Evolutionary conservation across 495 filamentous ascomycete genomes (phyloP), one percentile per base, ranked within the genome.

Genomic region (Podospora bellae-mahoneyi): DNA sequence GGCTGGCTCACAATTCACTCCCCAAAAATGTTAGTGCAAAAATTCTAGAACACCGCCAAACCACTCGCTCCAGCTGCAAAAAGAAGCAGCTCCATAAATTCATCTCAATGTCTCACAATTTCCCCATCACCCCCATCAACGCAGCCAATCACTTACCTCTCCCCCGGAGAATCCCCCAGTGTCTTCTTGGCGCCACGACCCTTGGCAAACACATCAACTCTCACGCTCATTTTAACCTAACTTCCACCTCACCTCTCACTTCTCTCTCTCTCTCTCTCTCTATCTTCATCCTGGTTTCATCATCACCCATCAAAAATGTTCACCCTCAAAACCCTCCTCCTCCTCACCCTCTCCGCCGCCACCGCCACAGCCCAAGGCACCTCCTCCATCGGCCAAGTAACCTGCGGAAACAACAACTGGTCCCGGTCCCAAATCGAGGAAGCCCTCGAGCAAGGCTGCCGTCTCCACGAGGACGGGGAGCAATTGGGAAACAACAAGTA

Each of bases 401-500:
- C 68, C 6, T 77, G 75, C 68, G 73, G 70, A 6, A 65, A 16
- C 44, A 60, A 62, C 20, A 70, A 27, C 44, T 76, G 73, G 69
- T 69, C 18, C 34, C 34, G 58, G 5, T 13, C 64, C 27, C 58
- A 72, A 19, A 54, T 77, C 34, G 67, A 73, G 56, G 73, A 67
- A 32, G 73, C 75, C 56, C 68, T 65, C 0, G 64, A 66, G 64
- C 65, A 75, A 56, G 75, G 67, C 6, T 73, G 75, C 65, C 67
- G 68, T 10, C 69, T 77, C 13, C 10, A 68, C 26, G 60, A 62
- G 1, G 62, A 60, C 28, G 60, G 63, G 62, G 56, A 68, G 53
- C 67, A 69, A 65, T 7, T 77, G 9, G 74, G 73, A 30, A 66
- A 27, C 13, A 70, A 68, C 62, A 72, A 69, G 27, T 77, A 77